Evolutionary conservation across 2,329 filamentous ascomycete genomes (phyloP).

Genomic region (Beauveria medogensis): DNA sequence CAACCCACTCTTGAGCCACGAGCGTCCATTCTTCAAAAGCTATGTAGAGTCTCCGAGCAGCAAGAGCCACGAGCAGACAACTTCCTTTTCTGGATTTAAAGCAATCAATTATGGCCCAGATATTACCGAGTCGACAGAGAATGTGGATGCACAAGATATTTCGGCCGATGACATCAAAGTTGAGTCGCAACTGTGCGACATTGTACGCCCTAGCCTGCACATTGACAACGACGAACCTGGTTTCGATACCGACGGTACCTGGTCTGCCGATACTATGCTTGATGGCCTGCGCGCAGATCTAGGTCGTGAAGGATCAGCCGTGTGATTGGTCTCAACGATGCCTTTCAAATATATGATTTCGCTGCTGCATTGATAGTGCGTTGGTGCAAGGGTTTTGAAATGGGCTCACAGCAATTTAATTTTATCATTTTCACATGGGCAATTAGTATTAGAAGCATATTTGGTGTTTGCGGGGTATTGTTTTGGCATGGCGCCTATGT

Average conservation of each 20-base stretch:
- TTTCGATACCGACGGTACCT: neutral
- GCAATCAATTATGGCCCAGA: conserved; percentile 21
- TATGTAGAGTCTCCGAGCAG: conserved; percentile 15
- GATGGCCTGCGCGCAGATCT: neutral
- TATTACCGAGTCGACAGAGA: conserved; percentile 13
- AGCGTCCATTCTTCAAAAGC: conserved; percentile 16
- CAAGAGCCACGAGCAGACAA: conserved; percentile 9
- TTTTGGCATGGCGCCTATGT: conserved; percentile 1
- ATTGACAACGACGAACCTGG: neutral
- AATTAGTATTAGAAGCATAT: neutral
- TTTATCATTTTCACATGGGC: neutral
- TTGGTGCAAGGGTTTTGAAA: neutral
- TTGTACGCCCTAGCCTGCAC: conserved; percentile 8
- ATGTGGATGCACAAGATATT: conserved; percentile 10
- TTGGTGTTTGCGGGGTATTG: conserved; percentile 4
- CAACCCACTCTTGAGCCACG: conserved; percentile 9
- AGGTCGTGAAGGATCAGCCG: neutral
- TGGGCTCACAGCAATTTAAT: neutral
- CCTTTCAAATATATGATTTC: neutral
- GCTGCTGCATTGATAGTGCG: neutral
- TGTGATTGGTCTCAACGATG: neutral
- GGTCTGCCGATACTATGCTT: neutral
- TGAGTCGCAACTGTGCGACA: conserved; percentile 20
- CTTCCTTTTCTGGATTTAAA: conserved; percentile 23
- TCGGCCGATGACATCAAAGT: conserved; percentile 17